Conservation (phyloP, 352 stramenopile species). For the Pythium aquatile region DNA sequence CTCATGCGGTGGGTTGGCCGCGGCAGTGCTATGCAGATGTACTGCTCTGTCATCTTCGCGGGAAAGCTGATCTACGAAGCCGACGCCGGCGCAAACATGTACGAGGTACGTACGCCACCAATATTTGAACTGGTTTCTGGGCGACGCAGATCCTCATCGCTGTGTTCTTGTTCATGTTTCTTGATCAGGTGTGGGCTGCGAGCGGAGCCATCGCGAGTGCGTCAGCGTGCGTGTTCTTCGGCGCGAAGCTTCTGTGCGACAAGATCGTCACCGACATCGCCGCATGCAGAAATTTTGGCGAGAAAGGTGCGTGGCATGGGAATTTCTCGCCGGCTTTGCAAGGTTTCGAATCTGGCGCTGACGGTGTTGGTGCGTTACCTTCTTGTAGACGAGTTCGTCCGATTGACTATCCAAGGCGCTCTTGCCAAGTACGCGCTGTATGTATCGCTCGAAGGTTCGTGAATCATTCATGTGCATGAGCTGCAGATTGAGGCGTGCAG, state of each 20-base stretch:
- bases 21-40: slow-evolving; percentile 70
- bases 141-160: background rate
- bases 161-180: background rate
- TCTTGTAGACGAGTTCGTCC: slow-evolving; percentile 41
- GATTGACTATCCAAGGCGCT: slow-evolving; percentile 45
- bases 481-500: background rate
- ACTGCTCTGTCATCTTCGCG: slow-evolving; percentile 61
- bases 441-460: slow-evolving; percentile 18
- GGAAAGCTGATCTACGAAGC: slow-evolving; percentile 65
- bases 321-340: background rate
- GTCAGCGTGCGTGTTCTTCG: slow-evolving; percentile 66
- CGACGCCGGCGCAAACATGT: slow-evolving; percentile 47
- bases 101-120: slow-evolving; percentile 30
- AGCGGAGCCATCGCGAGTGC: slow-evolving; percentile 65
- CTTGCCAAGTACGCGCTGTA: slow-evolving; percentile 37
- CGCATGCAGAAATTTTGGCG: slow-evolving; percentile 57
- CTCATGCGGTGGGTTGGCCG: slow-evolving; percentile 62
- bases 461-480: background rate
- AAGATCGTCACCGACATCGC: slow-evolving; percentile 70
- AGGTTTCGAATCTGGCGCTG: background rate
- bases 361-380: background rate
- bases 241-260: slow-evolving; percentile 66
- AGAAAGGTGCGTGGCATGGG: slow-evolving; percentile 34
- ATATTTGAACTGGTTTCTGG: background rate
- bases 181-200: slow-evolving; percentile 39